Percentiles rank a stretch among this genome's conserved stretches.
phyloP scores from a whole-genome alignment of 257 asterid genomes.

The Fraxinus quadrangulata region DNA sequence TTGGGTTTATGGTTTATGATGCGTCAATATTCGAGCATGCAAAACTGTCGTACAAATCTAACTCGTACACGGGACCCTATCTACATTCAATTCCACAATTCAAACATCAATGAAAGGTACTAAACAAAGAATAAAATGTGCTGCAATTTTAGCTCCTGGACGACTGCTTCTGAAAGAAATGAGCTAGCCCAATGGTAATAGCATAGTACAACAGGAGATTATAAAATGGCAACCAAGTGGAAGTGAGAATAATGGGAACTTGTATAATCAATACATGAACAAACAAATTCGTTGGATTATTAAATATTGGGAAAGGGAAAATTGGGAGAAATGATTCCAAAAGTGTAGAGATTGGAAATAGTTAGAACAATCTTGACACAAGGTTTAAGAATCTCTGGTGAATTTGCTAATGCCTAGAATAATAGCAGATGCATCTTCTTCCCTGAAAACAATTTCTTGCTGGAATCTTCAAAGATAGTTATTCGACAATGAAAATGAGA shows the following conservation, averaged over 20 bases:
- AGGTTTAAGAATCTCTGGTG: constrained; percentile 21
- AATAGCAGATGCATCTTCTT: constrained; percentile 27
- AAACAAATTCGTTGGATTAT: too few species aligned
- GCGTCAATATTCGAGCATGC: neutral
- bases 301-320: too few species aligned
- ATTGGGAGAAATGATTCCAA: too few species aligned
- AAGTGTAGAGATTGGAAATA: neutral
- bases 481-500: neutral
- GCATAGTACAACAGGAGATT: too few species aligned
- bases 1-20: neutral
- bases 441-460: constrained; percentile 18
- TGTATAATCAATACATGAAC: too few species aligned
- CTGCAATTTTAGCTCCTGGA: neutral
- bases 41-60: neutral
- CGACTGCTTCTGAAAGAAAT: neutral
- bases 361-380: neutral
- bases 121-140: neutral
- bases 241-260: too few species aligned
- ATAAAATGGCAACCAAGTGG: too few species aligned
- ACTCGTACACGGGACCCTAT: neutral
- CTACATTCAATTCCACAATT: too few species aligned
- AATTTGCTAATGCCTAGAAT: constrained; percentile 31
- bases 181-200: neutral
- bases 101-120: too few species aligned
- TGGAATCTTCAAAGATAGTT: constrained; percentile 16